These are phyloP conservation scores for Colletotrichum chrysophilum DNA, from an alignment of 2,329 filamentous ascomycete species.

Conservation along the genomic window DNA sequence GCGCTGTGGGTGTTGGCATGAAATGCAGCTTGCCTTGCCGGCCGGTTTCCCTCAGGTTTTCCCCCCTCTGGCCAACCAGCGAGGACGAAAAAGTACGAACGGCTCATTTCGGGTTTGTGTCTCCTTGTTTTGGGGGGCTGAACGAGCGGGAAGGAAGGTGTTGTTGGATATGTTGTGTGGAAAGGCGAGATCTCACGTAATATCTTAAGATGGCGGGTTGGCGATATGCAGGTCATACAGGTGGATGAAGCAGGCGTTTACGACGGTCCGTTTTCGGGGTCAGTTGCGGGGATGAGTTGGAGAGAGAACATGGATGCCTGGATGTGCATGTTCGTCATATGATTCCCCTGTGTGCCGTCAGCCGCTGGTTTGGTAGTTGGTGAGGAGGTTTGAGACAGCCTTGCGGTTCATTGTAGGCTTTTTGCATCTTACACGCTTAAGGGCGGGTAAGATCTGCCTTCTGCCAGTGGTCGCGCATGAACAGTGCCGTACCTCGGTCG, in stretches of 20 bases:
- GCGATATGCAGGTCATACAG: not conserved
- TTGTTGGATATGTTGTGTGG: not conserved
- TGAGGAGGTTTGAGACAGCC: not conserved
- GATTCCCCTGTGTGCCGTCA: not conserved
- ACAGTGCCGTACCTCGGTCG: not conserved
- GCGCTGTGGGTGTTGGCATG: not conserved
- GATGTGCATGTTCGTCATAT: not conserved
- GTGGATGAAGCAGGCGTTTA: not conserved
- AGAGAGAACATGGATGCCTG: not conserved
- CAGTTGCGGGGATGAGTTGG: not conserved
- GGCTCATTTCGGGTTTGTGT: not conserved
- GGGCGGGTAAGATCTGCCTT: not conserved
- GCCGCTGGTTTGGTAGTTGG: not conserved
- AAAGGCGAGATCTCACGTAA: slow-evolving; percentile 16
- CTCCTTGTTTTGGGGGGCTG: not conserved
- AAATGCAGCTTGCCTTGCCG: not conserved
- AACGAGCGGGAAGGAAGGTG: not conserved
- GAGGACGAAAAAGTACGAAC: not conserved
- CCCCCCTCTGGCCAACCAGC: not conserved
- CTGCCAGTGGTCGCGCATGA: not conserved
- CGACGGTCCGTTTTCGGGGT: not conserved
- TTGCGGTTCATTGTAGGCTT: not conserved
- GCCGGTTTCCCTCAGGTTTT: not conserved
- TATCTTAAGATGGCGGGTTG: not conserved
- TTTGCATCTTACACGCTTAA: not conserved